Evolutionary conservation across 768 basidiomycete genomes (phyloP).

Genomic region (Leccinellum albellum): DNA sequence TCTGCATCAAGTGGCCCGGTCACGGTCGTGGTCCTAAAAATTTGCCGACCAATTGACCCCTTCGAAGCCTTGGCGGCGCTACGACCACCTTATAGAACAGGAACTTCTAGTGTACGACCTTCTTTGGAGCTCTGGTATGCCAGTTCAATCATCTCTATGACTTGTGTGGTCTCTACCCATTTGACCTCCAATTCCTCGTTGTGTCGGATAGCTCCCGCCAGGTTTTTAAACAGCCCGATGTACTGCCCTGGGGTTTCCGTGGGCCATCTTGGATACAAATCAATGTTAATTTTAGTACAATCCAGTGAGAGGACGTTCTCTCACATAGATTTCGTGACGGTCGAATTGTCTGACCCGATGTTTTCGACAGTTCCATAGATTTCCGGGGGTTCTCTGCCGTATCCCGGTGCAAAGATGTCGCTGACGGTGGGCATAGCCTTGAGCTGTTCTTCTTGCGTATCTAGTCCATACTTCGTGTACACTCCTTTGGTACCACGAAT

Average conservation of each 20-base stretch:
- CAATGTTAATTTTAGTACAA: conserved; percentile 18
- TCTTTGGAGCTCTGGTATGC: conserved; percentile 64
- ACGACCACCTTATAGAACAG: conserved; percentile 4
- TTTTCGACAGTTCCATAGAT: conserved; percentile 63
- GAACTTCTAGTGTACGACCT: conserved; percentile 43
- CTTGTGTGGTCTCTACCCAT: conserved; percentile 68
- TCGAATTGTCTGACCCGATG: conserved; percentile 41
- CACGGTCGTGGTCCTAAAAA: too few relatives aligned
- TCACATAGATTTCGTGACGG: conserved; percentile 30
- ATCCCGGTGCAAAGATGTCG: conserved; percentile 42
- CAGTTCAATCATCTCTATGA: conserved; percentile 76
- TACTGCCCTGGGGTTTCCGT: conserved; percentile 58
- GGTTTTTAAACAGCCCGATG: conserved; percentile 57
- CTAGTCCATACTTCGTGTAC: conserved; percentile 72
- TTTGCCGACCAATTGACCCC: not conserved
- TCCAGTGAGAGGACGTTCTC: conserved; percentile 25
- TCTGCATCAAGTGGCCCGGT: too few relatives aligned
- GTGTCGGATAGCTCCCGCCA: conserved; percentile 58
- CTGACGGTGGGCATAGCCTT: conserved; percentile 48
- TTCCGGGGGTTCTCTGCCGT: conserved; percentile 60
- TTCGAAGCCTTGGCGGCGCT: not conserved
- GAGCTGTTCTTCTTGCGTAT: conserved; percentile 77
- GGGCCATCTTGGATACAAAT: conserved; percentile 50
- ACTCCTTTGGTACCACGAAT: conserved; percentile 71
- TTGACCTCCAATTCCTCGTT: conserved; percentile 56